Conservation (phyloP, 208 protist genomes). For the Kentomonas sorsogonicus region DNA sequence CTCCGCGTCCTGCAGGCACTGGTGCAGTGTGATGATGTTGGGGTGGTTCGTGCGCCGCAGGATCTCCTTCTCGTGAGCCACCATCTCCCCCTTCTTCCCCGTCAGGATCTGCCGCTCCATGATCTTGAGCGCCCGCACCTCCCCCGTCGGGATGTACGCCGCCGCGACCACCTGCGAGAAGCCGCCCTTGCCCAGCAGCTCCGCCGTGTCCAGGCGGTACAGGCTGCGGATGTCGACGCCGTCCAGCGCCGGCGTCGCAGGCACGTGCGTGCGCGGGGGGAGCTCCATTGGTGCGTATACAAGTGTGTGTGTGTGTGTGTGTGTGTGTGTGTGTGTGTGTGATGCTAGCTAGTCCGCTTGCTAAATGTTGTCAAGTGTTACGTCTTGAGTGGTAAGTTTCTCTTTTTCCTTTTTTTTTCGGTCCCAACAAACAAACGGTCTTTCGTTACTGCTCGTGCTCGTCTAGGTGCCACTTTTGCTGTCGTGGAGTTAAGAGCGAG, state of each 20-base stretch:
- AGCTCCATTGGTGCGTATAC: conserved; percentile 5
- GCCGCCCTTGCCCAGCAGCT: conserved; percentile 66
- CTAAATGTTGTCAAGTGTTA: too few relatives aligned
- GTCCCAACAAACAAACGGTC: conserved; percentile 2
- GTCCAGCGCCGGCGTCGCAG: conserved; percentile 65
- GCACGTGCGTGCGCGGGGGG: conserved; percentile 44
- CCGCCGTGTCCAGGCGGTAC: conserved; percentile 58
- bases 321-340: conserved; percentile 6
- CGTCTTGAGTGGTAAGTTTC: too few relatives aligned
- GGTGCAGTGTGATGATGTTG: conserved; percentile 78
- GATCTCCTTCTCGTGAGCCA: conserved; percentile 84
- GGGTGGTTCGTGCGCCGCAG: conserved; percentile 72
- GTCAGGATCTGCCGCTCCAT: conserved; percentile 51
- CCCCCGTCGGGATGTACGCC: conserved; percentile 48
- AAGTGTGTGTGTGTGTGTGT: too few relatives aligned
- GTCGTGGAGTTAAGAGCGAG: too few relatives aligned
- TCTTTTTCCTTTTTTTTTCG: neutral
- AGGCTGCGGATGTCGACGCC: conserved; percentile 47
- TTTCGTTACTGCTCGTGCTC: too few relatives aligned
- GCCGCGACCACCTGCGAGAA: conserved; percentile 77
- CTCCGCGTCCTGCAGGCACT: conserved; percentile 53
- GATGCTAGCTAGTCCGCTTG: too few relatives aligned
- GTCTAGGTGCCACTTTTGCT: too few relatives aligned
- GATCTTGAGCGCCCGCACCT: conserved; percentile 72
- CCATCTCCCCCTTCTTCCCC: conserved; percentile 78